phyloP scores from a whole-genome alignment of 139 green algal genomes.

The Chlamydomonas sp. region DNA sequence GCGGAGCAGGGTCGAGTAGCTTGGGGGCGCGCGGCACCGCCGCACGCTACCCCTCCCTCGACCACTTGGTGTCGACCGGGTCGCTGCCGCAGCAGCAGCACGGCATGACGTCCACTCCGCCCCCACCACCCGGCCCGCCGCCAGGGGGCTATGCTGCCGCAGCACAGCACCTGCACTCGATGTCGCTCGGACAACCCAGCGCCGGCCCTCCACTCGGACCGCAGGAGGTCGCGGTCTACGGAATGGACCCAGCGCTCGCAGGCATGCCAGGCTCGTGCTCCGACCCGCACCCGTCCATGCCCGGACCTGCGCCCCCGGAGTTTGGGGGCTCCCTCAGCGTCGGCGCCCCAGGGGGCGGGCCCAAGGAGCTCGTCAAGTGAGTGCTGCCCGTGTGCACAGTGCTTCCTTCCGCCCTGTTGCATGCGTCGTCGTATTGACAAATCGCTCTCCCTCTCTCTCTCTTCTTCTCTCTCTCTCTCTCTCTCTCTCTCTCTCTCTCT shows the following conservation, averaged over 20 bases:
- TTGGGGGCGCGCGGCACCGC: constrained; percentile 5
- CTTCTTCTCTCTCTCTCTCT: no score
- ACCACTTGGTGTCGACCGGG: background rate
- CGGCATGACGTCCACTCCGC: background rate
- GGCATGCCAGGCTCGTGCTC: constrained; percentile 3
- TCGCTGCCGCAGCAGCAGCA: constrained; percentile 8
- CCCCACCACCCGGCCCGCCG: constrained; percentile 2
- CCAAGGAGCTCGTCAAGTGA: constrained; percentile 6
- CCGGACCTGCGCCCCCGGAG: background rate
- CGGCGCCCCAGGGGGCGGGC: background rate
- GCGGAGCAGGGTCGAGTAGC: background rate
- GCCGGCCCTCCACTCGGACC: constrained; percentile 52
- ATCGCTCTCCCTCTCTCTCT: no score
- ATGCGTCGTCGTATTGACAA: no score
- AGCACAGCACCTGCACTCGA: constrained; percentile 21
- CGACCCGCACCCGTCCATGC: background rate
- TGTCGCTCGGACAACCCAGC: no score
- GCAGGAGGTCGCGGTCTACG: constrained; percentile 54
- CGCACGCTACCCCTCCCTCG: constrained; percentile 33
- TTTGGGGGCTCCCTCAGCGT: background rate
- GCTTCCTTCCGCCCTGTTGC: no score
- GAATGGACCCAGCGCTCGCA: background rate
- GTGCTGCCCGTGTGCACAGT: no score
- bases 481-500: no score
- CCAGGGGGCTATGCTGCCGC: constrained; percentile 1